Base-by-base conservation (phyloP, 2,329 filamentous ascomycete species). In the Ophiognomonia clavigignenti-juglandacearum region DNA sequence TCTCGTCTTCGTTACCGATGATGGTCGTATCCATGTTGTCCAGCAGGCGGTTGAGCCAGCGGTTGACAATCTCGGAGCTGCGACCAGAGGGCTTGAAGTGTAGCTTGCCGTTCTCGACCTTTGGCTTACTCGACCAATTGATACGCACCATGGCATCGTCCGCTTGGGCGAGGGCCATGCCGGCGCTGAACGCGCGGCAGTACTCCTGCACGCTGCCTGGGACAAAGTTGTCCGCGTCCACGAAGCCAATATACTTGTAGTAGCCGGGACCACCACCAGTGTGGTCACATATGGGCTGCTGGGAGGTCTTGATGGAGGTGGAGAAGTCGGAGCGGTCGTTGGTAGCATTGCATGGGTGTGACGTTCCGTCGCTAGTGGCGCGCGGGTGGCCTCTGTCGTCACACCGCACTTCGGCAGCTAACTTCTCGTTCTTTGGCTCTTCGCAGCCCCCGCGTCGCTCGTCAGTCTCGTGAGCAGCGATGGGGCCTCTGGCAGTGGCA, bases 221-320 rank as follows among this genome's bases (percentile, higher is more conserved):
- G 18, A 61, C 47, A 29, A 57, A 55, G 53, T 62, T 63, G 54
- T 65, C 62, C 11, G 62, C 61, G 47, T 65, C 62, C 35, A 65
- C 52, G 45, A 62, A 65, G 24, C 62, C 62, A 37, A 65, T 54
- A 41, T 63, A 65, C 14, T 50, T 52, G 47, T 52, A 52, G 31
- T 50, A 52, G 27, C 34, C 32, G 18, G 34, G 35, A 5, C 13
- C 22, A 5, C 18, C 36, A 8, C n/a, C 31, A n/a, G 18, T 29
- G 8, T 44, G 9, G 20, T n/a, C 34, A 37, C 31, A 16, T 3
- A 4, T n/a, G 31, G n/a, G 6, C 14, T 34, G 11, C 31, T 34
- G 13, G 16, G 31, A 4, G 16, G 31, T 16, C n/a, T 16, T 41
- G 24, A 11, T 18, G 27, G 24, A 2, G 13, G 13, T n/a, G 10